phyloP scores from a whole-genome alignment of 306 rosid genomes.

The Lathyrus aphaca region DNA sequence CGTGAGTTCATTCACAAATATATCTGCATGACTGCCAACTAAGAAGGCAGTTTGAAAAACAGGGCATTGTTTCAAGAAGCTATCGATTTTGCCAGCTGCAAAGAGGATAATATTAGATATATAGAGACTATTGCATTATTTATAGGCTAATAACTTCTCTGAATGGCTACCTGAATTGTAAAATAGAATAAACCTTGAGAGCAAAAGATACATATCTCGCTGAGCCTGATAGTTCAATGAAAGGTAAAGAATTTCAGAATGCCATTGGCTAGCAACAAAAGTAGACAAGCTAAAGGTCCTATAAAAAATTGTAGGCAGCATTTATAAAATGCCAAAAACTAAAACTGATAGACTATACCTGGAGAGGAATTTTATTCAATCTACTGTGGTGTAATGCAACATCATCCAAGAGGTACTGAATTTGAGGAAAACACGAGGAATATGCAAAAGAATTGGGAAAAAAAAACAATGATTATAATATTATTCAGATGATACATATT shows the following conservation, averaged over 20 bases:
- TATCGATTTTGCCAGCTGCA: constrained; percentile 76
- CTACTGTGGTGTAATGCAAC: constrained; percentile 73
- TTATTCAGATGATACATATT: constrained; percentile 26
- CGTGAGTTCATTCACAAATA: constrained; percentile 88
- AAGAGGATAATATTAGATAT: constrained; percentile 32
- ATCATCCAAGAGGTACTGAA: constrained; percentile 91
- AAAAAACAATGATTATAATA: constrained; percentile 18
- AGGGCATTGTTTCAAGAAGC: constrained; percentile 83
- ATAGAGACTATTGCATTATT: constrained; percentile 32
- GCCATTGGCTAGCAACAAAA: constrained; percentile 23
- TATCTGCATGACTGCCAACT: constrained; percentile 81
- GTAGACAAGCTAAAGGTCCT: constrained; percentile 18
- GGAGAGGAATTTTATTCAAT: constrained; percentile 63
- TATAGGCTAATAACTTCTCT: constrained; percentile 24
- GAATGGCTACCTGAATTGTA: constrained; percentile 75
- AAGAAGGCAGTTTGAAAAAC: constrained; percentile 78
- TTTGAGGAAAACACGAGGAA: constrained; percentile 35
- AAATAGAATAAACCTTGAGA: constrained; percentile 85
- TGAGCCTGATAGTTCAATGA: constrained; percentile 72
- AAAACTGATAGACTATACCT: constrained; percentile 41
- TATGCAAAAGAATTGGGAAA: constrained; percentile 34
- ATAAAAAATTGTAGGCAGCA: not conserved
- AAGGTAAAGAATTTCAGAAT: constrained; percentile 35
- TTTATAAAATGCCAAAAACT: constrained; percentile 29
- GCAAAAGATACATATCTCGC: constrained; percentile 88